A percentile compares a stretch with the other conserved stretches of the same genome.
phyloP scores from a whole-genome alignment of 208 protist genomes.

The Leishmania tropica region DNA sequence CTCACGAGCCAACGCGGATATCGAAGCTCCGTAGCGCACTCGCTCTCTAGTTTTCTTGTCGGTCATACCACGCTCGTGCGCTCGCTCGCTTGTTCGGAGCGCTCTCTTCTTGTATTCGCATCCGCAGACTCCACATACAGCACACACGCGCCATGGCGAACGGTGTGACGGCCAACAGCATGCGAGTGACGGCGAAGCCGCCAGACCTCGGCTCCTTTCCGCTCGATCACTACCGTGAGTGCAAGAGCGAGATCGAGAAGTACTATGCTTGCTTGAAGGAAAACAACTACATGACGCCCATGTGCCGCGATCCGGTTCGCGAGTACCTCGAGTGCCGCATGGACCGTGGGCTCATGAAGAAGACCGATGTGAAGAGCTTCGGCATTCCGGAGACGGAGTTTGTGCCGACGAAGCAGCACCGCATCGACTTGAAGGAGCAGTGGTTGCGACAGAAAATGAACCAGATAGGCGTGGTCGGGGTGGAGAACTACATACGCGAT shows the following conservation, averaged over 20 bases:
- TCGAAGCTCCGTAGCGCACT: background rate
- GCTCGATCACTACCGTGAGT: slow-evolving; percentile 91
- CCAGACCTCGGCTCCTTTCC: slow-evolving; percentile 90
- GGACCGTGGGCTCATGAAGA: slow-evolving; percentile 86
- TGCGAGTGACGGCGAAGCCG: slow-evolving; percentile 57
- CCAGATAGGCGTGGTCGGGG: slow-evolving; percentile 68
- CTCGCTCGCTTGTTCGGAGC: background rate
- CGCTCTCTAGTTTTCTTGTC: background rate
- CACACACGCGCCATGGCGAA: slow-evolving; percentile 46
- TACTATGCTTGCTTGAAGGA: slow-evolving; percentile 87
- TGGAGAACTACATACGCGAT: slow-evolving; percentile 75
- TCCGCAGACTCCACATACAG: background rate
- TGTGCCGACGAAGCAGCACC: slow-evolving; percentile 78
- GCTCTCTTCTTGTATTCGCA: background rate
- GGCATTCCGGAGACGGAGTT: slow-evolving; percentile 83
- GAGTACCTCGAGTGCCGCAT: slow-evolving; percentile 87
- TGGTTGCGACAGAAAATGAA: slow-evolving; percentile 85
- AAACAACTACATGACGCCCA: slow-evolving; percentile 80
- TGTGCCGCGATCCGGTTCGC: slow-evolving; percentile 80
- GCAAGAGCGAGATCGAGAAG: slow-evolving; percentile 74
- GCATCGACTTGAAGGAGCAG: slow-evolving; percentile 71
- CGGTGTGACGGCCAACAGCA: slow-evolving; percentile 66
- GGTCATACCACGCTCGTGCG: background rate
- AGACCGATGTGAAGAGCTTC: slow-evolving; percentile 73
- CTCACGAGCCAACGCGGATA: background rate